A percentile compares a stretch with the other conserved stretches of the same genome.
phyloP scores from a whole-genome alignment of 2,329 filamentous ascomycete genomes.

The Aspergillus intermedius region DNA sequence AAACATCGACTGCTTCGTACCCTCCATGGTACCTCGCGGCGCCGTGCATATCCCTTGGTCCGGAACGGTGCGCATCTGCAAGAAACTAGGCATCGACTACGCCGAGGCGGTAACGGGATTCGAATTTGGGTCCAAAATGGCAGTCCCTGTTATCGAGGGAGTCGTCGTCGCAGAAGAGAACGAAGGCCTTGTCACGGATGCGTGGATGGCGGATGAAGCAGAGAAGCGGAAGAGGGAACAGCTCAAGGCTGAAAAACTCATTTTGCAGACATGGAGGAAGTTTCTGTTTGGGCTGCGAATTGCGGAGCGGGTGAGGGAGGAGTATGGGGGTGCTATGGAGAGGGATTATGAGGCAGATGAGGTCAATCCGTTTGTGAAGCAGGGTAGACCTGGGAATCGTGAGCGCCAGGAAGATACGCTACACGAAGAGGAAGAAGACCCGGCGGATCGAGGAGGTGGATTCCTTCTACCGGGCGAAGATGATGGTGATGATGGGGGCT shows the following conservation, averaged over 20 bases:
- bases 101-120: constrained; percentile 95
- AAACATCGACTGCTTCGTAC: constrained; percentile 92
- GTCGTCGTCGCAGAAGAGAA: constrained; percentile 83
- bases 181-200: constrained; percentile 65
- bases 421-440: constrained; percentile 8
- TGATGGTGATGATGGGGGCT: constrained; percentile 17
- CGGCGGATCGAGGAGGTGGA: constrained; percentile 24
- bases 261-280: constrained; percentile 74
- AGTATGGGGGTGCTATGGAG: constrained; percentile 57
- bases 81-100: constrained; percentile 75
- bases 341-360: constrained; percentile 23
- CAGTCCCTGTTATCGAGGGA: constrained; percentile 83
- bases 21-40: constrained; percentile 83
- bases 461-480: constrained; percentile 27
- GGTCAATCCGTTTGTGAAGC: constrained; percentile 31
- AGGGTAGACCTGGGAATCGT: neutral
- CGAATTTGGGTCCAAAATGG: constrained; percentile 91
- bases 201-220: constrained; percentile 69
- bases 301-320: constrained; percentile 64
- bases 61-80: constrained; percentile 72
- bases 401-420: constrained; percentile 7
- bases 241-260: constrained; percentile 68
- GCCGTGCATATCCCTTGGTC: constrained; percentile 77
- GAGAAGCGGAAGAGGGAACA: constrained; percentile 74
- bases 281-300: constrained; percentile 82